Evolutionary conservation across 208 protist genomes (phyloP), one percentile per base, ranked within the genome.

Genomic region (Crithidia mellificae): DNA sequence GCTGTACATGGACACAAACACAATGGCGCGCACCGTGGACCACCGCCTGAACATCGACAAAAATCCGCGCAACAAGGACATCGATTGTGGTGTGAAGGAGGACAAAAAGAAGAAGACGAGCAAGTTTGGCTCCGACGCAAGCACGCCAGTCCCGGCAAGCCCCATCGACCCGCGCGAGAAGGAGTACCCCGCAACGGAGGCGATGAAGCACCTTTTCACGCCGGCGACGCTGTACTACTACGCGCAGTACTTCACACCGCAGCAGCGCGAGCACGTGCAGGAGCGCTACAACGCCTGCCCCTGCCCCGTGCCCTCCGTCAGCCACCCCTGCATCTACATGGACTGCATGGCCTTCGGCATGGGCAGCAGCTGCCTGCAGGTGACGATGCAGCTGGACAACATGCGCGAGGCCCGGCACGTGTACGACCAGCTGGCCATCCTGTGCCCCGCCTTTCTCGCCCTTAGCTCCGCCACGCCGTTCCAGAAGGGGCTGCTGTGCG

Each of bases 331-430:
- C 64, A 98, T 99, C 49, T 98, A 98, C 77, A 99, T 99, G 98
- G 98, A 99, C 78, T 98, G 97, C 76, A 99, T 99, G 98, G 98
- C 94, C 3, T 99, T 99, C 79, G 98, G 98, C 46, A 99, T 99
- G 98, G 98, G 98, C 32, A 85, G 73, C 71, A 97, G 91, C 75
- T 99, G 98, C 66, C 77, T 99, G n/a, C 98, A 99, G 83, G 86
- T 98, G 12, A 99, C 98, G 25, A 98, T 99, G 77, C 97, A 99
- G 78, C 81, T 97, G 8, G 59, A 80, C 30, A 85, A 98, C 69
- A 83, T 98, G 4, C 54, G 83, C 22, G 87, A 99, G 73, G 98
- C 98, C 2, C 87, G 98, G 38, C 59, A 94, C 57, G 83, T 99
- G 0, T 99, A 99, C 69, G 98, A 99, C 75, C 98, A 99, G 66